Percentiles rank a stretch among this genome's conserved stretches.
Conservation (phyloP, 1,139 yeast species). For the Suhomyces bokatorum region DNA sequence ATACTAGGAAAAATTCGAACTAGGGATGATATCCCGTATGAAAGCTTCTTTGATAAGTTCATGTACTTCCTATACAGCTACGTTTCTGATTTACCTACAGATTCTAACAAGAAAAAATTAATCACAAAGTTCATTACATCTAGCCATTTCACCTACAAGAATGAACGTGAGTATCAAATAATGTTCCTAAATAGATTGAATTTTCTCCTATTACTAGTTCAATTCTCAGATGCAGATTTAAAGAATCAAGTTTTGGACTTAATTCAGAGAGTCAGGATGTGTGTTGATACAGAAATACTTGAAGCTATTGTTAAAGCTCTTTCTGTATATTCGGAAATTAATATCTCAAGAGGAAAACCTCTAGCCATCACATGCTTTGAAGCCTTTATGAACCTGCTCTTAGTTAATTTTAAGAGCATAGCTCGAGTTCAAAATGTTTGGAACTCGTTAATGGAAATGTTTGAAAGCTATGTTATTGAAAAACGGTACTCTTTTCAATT, state of each 20-base stretch:
- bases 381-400: slow-evolving; percentile 14
- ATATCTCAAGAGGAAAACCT: slow-evolving; percentile 14
- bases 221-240: slow-evolving; percentile 37
- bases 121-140: slow-evolving; percentile 42
- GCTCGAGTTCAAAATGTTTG: slow-evolving; percentile 10
- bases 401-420: slow-evolving; percentile 4
- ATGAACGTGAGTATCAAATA: slow-evolving; percentile 26
- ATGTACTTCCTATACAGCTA: slow-evolving; percentile 38
- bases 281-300: slow-evolving; percentile 29
- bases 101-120: slow-evolving; percentile 32
- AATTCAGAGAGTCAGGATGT: slow-evolving; percentile 23
- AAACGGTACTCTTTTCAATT: slow-evolving; percentile 6
- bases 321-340: slow-evolving; percentile 23
- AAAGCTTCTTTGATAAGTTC: slow-evolving; percentile 40
- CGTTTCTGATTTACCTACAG: slow-evolving; percentile 31
- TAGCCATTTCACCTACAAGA: slow-evolving; percentile 34
- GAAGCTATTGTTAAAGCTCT: slow-evolving; percentile 29
- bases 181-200: slow-evolving; percentile 44
- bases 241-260: slow-evolving; percentile 32
- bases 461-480: background rate
- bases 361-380: slow-evolving; percentile 27
- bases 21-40: slow-evolving; percentile 35
- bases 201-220: slow-evolving; percentile 35
- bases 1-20: slow-evolving; percentile 28
- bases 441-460: slow-evolving; percentile 3